Base-by-base conservation (phyloP, 805 yeast species). In the Limtongozyma cylindracea region DNA sequence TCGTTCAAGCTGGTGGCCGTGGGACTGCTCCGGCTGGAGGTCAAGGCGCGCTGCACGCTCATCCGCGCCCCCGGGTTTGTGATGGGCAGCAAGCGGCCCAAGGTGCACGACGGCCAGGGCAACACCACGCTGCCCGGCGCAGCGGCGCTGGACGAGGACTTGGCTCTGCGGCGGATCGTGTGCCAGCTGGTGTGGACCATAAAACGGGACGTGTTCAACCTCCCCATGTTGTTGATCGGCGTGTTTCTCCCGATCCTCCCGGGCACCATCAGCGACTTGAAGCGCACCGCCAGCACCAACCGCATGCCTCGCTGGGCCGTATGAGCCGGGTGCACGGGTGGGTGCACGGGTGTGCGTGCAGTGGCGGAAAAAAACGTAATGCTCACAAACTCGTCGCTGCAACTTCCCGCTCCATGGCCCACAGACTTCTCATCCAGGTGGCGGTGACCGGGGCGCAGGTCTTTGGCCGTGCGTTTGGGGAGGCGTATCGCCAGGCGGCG, bases 401-500 rank as follows among this genome's bases (percentile, higher is more conserved):
- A 15, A 15, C 6, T 15, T 15, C 9, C 6, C 6, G 9, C 6
- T 26, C 24, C 19, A 51, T 52, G 95, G 96, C 98, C 29, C 93
- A 88, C 45, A 66, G 95, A 53, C 59, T 91, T 26, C 39, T 84
- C 24, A 77, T 76, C 31, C 84, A 76, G 45, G 93, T 88, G 30
- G 59, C 80, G 21, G 62, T 82, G 37, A 82, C 96, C 7, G 96
- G 96, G 25, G 91, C 95, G 4, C 70, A 77, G 33, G 96, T 84
- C 15, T 80, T 88, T 39, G 95, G 96, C 25, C 64, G 76, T 34
- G 98, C 98, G 0, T 88, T 88, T 43, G 59, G 78, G n/a, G 92
- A 80, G 43, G 96, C 98, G 1, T 88, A 84, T 56, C 73, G 70
- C 37, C 96, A 88, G 49, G 91, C 92, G 2, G 94, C 96, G 10